phyloP scores from a whole-genome alignment of 2,329 filamentous ascomycete genomes.

The Phialocephala sp. region DNA sequence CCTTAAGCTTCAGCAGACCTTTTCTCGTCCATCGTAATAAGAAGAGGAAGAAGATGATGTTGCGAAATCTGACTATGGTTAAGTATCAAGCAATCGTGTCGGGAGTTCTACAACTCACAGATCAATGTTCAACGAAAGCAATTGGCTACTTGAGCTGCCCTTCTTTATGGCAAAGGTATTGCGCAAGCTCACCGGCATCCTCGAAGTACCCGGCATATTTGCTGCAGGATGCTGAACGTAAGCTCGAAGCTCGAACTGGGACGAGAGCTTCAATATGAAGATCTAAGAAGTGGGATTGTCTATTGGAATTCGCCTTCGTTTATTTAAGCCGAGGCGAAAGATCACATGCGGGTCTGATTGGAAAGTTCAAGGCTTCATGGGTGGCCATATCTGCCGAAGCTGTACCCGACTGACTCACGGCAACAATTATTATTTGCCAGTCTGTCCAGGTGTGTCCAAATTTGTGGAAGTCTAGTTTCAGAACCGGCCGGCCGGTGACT shows the following conservation, averaged over 20 bases:
- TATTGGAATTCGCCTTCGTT: conserved; percentile 20
- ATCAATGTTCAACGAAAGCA: conserved; percentile 69
- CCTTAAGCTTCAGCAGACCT: conserved; percentile 82
- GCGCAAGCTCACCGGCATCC: conserved; percentile 73
- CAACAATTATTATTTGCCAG: background rate
- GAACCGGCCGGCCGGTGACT: conserved; percentile 9
- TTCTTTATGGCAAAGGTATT: conserved; percentile 69
- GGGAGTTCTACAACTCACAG: conserved; percentile 57
- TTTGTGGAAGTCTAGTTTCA: background rate
- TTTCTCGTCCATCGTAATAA: conserved; percentile 82
- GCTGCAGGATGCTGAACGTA: conserved; percentile 3
- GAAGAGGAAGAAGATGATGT: conserved; percentile 89
- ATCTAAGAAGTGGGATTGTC: conserved; percentile 9
- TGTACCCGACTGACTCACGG: conserved; percentile 14
- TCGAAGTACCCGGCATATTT: conserved; percentile 69
- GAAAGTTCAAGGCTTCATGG: background rate
- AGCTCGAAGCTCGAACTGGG: conserved; percentile 2
- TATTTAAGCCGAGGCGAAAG: conserved; percentile 23
- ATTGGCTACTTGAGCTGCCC: conserved; percentile 58
- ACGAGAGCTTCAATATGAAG: conserved; percentile 10
- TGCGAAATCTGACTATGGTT: conserved; percentile 66
- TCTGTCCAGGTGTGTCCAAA: background rate
- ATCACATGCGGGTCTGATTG: conserved; percentile 20
- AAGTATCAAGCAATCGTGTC: conserved; percentile 13
- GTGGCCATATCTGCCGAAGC: conserved; percentile 6